phyloP scores from a whole-genome alignment of 495 filamentous ascomycete species.

The Talaromyces thailandensis region DNA sequence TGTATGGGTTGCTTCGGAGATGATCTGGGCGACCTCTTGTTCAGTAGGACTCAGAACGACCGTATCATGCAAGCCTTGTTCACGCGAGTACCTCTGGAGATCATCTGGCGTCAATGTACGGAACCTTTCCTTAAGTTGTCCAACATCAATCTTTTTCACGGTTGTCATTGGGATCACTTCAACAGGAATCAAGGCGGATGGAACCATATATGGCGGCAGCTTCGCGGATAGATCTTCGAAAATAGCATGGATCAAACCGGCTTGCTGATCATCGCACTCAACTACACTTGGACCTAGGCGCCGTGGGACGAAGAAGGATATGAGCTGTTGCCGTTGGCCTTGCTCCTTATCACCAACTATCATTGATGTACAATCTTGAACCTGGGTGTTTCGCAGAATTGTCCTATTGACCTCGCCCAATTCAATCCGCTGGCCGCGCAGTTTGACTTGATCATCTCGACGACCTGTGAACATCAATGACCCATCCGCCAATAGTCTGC shows the following conservation, averaged over 20 bases:
- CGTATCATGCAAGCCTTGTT: conserved; percentile 8
- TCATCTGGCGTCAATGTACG: conserved; percentile 12
- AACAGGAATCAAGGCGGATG: conserved; percentile 57
- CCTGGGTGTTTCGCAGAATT: conserved; percentile 31
- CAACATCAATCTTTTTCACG: conserved; percentile 55
- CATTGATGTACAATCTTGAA: conserved; percentile 46
- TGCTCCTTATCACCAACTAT: conserved; percentile 22
- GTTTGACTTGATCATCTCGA: conserved; percentile 57
- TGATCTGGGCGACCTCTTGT: conserved; percentile 34
- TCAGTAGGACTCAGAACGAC: conserved; percentile 29
- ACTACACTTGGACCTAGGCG: conserved; percentile 1
- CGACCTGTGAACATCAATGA: conserved; percentile 52
- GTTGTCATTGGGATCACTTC: conserved; percentile 51
- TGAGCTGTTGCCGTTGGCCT: conserved; percentile 35
- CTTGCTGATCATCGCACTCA: not conserved
- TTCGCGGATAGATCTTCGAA: conserved; percentile 29
- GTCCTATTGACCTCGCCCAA: conserved; percentile 58
- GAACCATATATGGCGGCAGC: conserved; percentile 62
- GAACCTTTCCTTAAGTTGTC: conserved; percentile 25
- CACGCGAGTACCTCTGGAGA: conserved; percentile 19
- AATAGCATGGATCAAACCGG: conserved; percentile 20
- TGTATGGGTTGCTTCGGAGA: conserved; percentile 40
- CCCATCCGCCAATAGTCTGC: conserved; percentile 60
- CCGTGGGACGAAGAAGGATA: conserved; percentile 48
- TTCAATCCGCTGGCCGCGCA: conserved; percentile 57